phyloP scores from a whole-genome alignment of 2,329 filamentous ascomycete genomes.

The Aureobasidium pullulans region DNA sequence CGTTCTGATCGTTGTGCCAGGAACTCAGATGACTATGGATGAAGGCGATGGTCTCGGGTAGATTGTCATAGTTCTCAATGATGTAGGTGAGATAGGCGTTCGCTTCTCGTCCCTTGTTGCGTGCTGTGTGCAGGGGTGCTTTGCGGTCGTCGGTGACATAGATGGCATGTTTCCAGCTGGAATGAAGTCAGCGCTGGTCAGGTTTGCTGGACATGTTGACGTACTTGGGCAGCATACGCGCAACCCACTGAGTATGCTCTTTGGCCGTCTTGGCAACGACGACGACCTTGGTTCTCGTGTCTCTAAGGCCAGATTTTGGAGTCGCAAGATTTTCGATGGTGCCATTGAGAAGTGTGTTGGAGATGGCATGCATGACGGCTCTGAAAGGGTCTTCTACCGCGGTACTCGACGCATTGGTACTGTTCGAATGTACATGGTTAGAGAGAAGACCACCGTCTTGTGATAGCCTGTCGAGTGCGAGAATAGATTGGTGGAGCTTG shows the following conservation, averaged over 20 bases:
- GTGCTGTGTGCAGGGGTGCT: constrained; percentile 17
- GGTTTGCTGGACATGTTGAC: not conserved
- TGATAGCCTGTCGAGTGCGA: not conserved
- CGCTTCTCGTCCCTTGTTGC: constrained; percentile 39
- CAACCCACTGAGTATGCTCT: constrained; percentile 41
- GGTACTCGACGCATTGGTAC: not conserved
- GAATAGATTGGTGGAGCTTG: not conserved
- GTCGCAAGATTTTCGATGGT: constrained; percentile 5
- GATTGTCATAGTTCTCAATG: constrained; percentile 37
- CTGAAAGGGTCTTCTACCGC: not conserved
- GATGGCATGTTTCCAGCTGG: constrained; percentile 37
- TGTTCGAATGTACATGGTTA: not conserved
- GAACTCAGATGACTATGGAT: constrained; percentile 23
- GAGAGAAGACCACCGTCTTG: not conserved
- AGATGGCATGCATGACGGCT: constrained; percentile 5
- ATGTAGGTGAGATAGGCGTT: constrained; percentile 43
- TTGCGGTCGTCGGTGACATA: constrained; percentile 33
- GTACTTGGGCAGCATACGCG: constrained; percentile 38
- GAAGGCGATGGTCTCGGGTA: constrained; percentile 23
- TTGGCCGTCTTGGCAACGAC: constrained; percentile 37
- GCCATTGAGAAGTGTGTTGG: not conserved
- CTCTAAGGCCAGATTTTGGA: not conserved
- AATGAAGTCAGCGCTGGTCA: not conserved
- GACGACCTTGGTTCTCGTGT: constrained; percentile 17
- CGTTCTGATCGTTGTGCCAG: constrained; percentile 14